Base-by-base conservation (phyloP, 2,329 filamentous ascomycete species). In the Colletotrichum lindemuthianum region DNA sequence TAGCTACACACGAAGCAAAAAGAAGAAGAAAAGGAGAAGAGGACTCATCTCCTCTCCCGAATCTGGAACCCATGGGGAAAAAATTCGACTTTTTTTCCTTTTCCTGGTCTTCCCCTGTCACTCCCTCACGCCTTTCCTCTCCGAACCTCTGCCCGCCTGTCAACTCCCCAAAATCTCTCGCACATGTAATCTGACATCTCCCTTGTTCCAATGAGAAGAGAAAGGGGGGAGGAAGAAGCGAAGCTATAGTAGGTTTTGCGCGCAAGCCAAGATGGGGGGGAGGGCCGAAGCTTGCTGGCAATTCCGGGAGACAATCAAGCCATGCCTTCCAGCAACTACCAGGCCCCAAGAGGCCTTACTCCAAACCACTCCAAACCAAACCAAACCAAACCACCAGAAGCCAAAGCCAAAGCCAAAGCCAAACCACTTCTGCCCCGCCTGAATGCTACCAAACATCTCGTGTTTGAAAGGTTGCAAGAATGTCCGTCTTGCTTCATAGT, bases 171-270 rank as follows among this genome's bases (percentile, higher is more conserved):
- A 40, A 55, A 55, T 45, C 12, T 55, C 49, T n/a, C 47, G 48
- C 59, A 61, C 48, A 57, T 61, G 58, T 48, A 49, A 52, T 57
- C 58, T 47, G 58, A 65, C 58, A 65, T 65, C 60, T 37, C 44
- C 16, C 40, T 36, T 36, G 16, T 56, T 37, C n/a, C 48, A 59
- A 59, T 24, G 52, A 59, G 49, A 41, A 65, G 45, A 65, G 61
- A 24, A 33, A 6, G 32, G 12, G 10, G 32, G 15, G 45, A 37
- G 53, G 56, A 48, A 65, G 40, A 65, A 65, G 51, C 57, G 58
- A 61, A 63, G 51, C 58, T 63, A 57, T 65, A 45, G 43, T 49
- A 48, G 36, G 52, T 63, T 52, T 65, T 51, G 47, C 51, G 41
- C 43, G 51, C 63, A 61, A 65, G 63, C 58, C 63, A 65, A 61